A percentile compares a stretch with the other conserved stretches of the same genome.
Evolutionary conservation across 306 rosid genomes (phyloP).

Genomic region (Senna siamea): DNA sequence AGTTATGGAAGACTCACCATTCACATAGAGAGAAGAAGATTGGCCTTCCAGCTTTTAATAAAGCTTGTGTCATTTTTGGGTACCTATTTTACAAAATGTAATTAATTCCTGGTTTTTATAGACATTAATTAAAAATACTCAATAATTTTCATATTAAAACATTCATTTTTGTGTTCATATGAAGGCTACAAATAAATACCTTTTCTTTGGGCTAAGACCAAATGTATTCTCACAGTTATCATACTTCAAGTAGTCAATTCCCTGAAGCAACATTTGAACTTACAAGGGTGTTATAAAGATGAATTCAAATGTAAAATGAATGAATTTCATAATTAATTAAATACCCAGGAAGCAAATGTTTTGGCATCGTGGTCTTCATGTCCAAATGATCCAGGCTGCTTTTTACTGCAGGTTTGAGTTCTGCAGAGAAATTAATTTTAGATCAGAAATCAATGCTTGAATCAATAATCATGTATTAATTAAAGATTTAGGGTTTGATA

Average conservation of each 20-base stretch:
- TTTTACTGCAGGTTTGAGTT: conserved; percentile 55
- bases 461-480: neutral
- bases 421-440: too few relatives aligned
- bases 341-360: conserved; percentile 76
- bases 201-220: conserved; percentile 49
- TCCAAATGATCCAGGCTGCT: conserved; percentile 72
- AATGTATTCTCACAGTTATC: conserved; percentile 57
- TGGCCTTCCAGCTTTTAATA: conserved; percentile 49
- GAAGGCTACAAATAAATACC: conserved; percentile 37
- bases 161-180: too few relatives aligned
- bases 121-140: too few relatives aligned
- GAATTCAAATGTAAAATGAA: too few relatives aligned
- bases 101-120: neutral
- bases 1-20: conserved; percentile 51
- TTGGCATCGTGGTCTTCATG: conserved; percentile 71
- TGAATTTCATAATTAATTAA: neutral
- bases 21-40: conserved; percentile 69
- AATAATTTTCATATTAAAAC: too few relatives aligned
- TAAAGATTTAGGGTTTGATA: neutral
- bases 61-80: conserved; percentile 64
- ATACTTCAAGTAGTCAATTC: conserved; percentile 70
- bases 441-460: conserved; percentile 1
- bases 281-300: too few relatives aligned
- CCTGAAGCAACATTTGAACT: conserved; percentile 40
- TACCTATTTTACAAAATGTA: conserved; percentile 46